Percentiles rank a stretch among this genome's conserved stretches.
phyloP scores from a whole-genome alignment of 306 rosid species.

The Dryas alaskensis region DNA sequence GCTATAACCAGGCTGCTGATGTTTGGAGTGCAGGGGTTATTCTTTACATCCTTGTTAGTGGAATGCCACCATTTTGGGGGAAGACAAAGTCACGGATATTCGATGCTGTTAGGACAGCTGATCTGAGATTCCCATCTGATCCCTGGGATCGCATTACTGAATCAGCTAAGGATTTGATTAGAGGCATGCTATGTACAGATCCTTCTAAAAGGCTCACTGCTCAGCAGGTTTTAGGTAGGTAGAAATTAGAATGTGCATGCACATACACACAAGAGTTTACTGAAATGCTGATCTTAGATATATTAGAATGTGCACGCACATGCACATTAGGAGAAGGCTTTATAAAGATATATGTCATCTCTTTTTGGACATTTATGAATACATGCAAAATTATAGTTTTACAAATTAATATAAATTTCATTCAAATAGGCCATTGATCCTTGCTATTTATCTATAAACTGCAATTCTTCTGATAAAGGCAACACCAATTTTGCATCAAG shows the following conservation, averaged over 20 bases:
- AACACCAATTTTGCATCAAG: background rate
- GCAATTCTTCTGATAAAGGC: background rate
- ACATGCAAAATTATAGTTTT: conserved; percentile 1
- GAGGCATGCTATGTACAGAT: conserved; percentile 68
- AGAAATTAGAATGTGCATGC: background rate
- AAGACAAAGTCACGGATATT: conserved; percentile 80
- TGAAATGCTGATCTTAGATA: background rate
- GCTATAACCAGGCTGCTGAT: conserved; percentile 84
- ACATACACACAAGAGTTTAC: background rate
- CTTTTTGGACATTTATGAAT: background rate
- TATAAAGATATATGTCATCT: background rate
- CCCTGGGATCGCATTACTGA: conserved; percentile 65
- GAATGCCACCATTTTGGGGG: conserved; percentile 89
- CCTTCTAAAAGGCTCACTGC: conserved; percentile 72
- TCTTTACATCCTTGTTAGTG: conserved; percentile 79
- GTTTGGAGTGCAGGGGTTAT: conserved; percentile 89
- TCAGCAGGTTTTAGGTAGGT: conserved; percentile 67
- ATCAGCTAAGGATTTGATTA: conserved; percentile 70
- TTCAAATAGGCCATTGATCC: background rate
- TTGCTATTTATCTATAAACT: background rate
- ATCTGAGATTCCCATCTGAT: conserved; percentile 63
- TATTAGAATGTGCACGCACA: too few species aligned
- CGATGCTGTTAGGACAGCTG: conserved; percentile 68
- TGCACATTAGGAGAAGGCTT: background rate
- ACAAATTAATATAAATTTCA: background rate